Evolutionary conservation across 805 yeast species (phyloP).

Genomic region (Cyberlindnera euphorbiiphila): DNA sequence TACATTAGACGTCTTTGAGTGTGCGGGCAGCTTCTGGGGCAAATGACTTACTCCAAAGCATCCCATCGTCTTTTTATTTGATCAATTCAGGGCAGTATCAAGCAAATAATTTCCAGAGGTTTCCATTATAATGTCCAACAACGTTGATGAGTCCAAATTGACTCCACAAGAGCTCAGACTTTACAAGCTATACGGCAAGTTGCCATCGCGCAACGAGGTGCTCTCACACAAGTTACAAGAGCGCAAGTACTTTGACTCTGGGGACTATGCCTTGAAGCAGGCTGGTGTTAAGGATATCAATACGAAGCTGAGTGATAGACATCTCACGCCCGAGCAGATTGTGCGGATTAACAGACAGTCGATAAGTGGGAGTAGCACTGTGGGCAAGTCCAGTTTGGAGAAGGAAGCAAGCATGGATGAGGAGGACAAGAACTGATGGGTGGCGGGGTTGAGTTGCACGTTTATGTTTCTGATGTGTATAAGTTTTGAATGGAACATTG

Average conservation of each 20-base stretch:
- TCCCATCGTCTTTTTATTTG: too few relatives aligned
- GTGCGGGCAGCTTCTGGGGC: too few relatives aligned
- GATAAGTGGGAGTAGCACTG: slow-evolving; percentile 48
- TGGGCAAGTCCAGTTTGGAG: slow-evolving; percentile 46
- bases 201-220: slow-evolving; percentile 78
- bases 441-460: too few relatives aligned
- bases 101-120: too few relatives aligned
- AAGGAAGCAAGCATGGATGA: slow-evolving; percentile 38
- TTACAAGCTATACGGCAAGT: slow-evolving; percentile 76
- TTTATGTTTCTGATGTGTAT: too few relatives aligned
- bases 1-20: too few relatives aligned
- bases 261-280: slow-evolving; percentile 85
- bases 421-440: slow-evolving; percentile 4
- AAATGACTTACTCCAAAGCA: too few relatives aligned
- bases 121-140: slow-evolving; percentile 3
- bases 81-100: too few relatives aligned
- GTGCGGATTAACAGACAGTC: slow-evolving; percentile 58
- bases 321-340: slow-evolving; percentile 41
- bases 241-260: slow-evolving; percentile 89
- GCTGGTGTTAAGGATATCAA: slow-evolving; percentile 44
- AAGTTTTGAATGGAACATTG: too few relatives aligned
- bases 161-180: slow-evolving; percentile 70
- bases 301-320: slow-evolving; percentile 21
- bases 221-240: slow-evolving; percentile 75
- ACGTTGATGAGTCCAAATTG: slow-evolving; percentile 15